phyloP scores from a whole-genome alignment of 164 flowering plant species.

The Stephania cephalantha region DNA sequence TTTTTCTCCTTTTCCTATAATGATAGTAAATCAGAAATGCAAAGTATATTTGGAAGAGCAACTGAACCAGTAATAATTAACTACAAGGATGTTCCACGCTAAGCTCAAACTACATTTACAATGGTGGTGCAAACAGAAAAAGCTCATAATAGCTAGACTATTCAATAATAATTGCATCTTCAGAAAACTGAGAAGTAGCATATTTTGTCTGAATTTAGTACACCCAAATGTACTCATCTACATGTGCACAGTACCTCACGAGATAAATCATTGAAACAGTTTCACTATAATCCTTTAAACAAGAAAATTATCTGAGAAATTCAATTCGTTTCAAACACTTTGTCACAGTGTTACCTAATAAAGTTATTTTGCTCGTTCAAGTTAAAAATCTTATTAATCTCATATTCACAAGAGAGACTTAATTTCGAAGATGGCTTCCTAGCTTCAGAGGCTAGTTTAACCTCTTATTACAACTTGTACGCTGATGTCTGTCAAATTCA shows the following conservation, averaged over 20 bases:
- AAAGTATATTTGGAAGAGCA: background rate
- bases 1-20: conserved; percentile 75
- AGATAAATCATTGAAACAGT: background rate
- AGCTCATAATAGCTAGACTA: background rate
- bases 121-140: background rate
- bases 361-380: background rate
- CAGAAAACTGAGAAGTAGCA: too few species aligned
- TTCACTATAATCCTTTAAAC: background rate
- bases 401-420: background rate
- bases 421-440: background rate
- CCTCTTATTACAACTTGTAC: too few species aligned
- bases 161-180: background rate
- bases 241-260: background rate
- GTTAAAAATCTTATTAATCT: background rate
- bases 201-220: too few species aligned
- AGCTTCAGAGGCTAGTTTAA: too few species aligned
- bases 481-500: too few species aligned
- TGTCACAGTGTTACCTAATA: background rate
- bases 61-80: background rate
- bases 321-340: background rate
- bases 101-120: background rate
- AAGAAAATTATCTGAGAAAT: background rate
- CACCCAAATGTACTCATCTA: too few species aligned
- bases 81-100: background rate
- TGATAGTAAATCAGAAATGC: background rate